Evolutionary conservation across 2,329 filamentous ascomycete species (phyloP).

Genomic region (Hawksworthiomyces lignivorus): DNA sequence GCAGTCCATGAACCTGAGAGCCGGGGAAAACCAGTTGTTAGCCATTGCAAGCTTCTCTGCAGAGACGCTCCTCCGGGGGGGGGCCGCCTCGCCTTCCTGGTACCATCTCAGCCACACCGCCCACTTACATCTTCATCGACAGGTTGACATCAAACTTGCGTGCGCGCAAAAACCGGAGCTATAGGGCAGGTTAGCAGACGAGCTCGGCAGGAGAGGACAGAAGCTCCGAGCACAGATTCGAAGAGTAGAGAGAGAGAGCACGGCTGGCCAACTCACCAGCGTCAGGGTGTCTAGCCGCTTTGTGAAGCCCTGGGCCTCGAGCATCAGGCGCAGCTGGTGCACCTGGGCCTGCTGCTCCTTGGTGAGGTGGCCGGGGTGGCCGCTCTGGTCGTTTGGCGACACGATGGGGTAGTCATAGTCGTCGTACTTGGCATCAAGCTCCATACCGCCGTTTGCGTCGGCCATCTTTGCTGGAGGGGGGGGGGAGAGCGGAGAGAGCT

Average conservation of each 20-base stretch:
- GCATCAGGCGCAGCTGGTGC: constrained; percentile 71
- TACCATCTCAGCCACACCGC: too few species aligned
- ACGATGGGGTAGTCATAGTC: constrained; percentile 87
- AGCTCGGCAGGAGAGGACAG: background rate
- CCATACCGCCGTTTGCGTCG: constrained; percentile 28
- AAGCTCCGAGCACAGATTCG: too few species aligned
- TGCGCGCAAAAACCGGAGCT: constrained; percentile 86
- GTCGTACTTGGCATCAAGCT: constrained; percentile 86
- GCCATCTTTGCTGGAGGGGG: too few species aligned
- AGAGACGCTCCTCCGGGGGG: background rate
- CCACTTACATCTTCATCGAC: constrained; percentile 81
- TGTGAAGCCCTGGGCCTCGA: constrained; percentile 76
- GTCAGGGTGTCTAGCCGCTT: constrained; percentile 88
- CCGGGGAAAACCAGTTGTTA: background rate
- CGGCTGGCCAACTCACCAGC: constrained; percentile 56
- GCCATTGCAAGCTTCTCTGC: background rate
- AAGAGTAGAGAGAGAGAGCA: constrained; percentile 1
- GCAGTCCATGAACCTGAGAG: constrained; percentile 74
- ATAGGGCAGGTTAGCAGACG: background rate
- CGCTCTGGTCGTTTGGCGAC: constrained; percentile 59
- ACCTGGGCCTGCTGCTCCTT: constrained; percentile 84
- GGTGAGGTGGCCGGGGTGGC: constrained; percentile 84
- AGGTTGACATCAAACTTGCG: constrained; percentile 87
- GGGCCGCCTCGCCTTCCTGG: background rate
- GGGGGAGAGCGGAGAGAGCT: too few species aligned